These are phyloP conservation scores for Elsinoe australis DNA, from an alignment of 2,329 filamentous ascomycete species.

Conservation along the genomic window DNA sequence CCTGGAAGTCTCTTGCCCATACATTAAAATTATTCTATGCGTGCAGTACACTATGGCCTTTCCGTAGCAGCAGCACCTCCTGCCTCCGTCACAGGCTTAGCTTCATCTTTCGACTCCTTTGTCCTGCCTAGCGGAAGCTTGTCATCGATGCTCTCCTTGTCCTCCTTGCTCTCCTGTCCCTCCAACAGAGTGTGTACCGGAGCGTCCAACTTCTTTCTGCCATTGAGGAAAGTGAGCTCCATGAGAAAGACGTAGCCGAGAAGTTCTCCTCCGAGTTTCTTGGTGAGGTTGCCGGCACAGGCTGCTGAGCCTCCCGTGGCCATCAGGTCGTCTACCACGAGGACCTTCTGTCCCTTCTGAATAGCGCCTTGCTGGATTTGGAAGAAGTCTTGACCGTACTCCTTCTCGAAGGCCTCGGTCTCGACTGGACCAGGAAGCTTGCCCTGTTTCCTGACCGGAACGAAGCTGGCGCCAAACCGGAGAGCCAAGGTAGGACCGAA, in stretches of 20 bases:
- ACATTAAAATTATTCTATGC: constrained; percentile 7
- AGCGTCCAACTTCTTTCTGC: constrained; percentile 77
- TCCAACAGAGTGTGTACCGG: constrained; percentile 77
- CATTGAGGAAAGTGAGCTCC: constrained; percentile 88
- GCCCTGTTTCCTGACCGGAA: constrained; percentile 88
- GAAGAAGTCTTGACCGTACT: constrained; percentile 92
- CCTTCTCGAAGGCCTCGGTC: constrained; percentile 83
- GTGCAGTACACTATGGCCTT: constrained; percentile 21
- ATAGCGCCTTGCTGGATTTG: constrained; percentile 89
- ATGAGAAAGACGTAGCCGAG: constrained; percentile 92
- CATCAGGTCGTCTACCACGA: constrained; percentile 97
- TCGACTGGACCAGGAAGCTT: constrained; percentile 83
- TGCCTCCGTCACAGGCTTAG: constrained; percentile 23
- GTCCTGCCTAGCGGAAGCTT: constrained; percentile 23
- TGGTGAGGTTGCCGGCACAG: constrained; percentile 78
- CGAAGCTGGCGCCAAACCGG: constrained; percentile 74
- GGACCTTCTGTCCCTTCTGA: constrained; percentile 75
- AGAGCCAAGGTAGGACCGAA: constrained; percentile 87
- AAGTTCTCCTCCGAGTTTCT: constrained; percentile 76
- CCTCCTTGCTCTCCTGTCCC: constrained; percentile 42
- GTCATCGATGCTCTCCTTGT: constrained; percentile 11
- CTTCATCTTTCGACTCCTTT: constrained; percentile 22
- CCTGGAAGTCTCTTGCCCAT: background rate
- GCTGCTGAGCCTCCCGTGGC: constrained; percentile 90
- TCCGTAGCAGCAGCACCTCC: constrained; percentile 23